Evolutionary conservation across 495 filamentous ascomycete species (phyloP), one percentile per base, ranked within the genome.

Genomic region (Talaromyces thailandensis): DNA sequence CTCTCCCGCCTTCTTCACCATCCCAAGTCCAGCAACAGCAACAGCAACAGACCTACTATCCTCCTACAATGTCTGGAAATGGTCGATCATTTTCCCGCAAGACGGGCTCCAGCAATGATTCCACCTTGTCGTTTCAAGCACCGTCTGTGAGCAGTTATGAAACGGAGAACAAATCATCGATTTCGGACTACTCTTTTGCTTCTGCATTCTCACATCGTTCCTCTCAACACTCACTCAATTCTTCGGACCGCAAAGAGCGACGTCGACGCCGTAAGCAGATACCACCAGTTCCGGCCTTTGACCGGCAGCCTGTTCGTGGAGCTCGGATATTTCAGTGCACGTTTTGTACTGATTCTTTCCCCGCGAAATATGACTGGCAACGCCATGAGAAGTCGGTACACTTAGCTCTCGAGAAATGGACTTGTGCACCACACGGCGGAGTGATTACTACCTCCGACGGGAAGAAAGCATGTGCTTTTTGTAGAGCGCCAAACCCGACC

Each of bases 361-460:
- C 88, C 63, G 89, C 88, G 40, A 96, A 96, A 70, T 91, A 93
- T 73, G 91, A 96, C 73, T 96, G 91, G 91, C 88, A 92, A 68
- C 82, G 91, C 43, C 91, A 96, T 73, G 91, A 96, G 70, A 96
- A 93, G 68, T 91, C 89, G 8, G 76, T 93, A 58, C 91, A 96
- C 70, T 69, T 96, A 37, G 87, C 86, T 25, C 80, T 96, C 2
- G 91, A 96, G 66, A 88, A 89, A 65, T 96, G 91, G 91, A 87
- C 88, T n/a, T 95, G 91, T 71, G 84, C 86, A 45, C 89, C 89
- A 24, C 64, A 71, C 11, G 77, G 77, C 18, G 76, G 77, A 14
- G 82, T 82, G 24, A 69, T 69, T 3, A 66, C 71, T 51, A 62
- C 75, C n/a, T 24, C 53, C 21, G 68, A 77, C 55, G 74, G 73